phyloP scores from a whole-genome alignment of 306 rosid genomes.

The Malus sieversii region DNA sequence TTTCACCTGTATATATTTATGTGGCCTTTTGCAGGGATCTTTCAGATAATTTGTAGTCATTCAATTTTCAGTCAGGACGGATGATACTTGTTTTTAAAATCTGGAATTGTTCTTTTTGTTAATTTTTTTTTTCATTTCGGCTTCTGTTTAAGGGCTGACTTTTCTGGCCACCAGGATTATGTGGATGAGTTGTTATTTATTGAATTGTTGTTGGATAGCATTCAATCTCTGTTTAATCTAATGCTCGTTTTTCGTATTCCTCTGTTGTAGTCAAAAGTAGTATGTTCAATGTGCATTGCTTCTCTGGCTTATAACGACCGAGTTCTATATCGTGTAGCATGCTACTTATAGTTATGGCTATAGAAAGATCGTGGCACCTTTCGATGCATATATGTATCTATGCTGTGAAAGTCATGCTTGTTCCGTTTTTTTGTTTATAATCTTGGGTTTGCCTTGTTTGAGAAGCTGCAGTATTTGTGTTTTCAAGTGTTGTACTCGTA shows the following conservation, averaged over 20 bases:
- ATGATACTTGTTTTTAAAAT: conserved; percentile 29
- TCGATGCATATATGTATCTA: neutral
- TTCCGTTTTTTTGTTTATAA: no score
- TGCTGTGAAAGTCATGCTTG: neutral
- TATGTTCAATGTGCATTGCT: neutral
- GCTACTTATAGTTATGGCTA: neutral
- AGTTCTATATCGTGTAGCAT: neutral
- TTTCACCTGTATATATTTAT: conserved; percentile 58
- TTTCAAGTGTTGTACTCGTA: neutral
- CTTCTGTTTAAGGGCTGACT: conserved; percentile 40
- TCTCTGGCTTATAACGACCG: neutral
- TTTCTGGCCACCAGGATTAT: conserved; percentile 41
- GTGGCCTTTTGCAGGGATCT: conserved; percentile 50
- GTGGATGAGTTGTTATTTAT: conserved; percentile 50
- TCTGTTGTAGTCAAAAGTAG: neutral
- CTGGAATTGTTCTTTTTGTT: conserved; percentile 38
- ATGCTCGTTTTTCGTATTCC: neutral
- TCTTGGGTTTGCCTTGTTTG: neutral
- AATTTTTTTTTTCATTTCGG: conserved; percentile 33
- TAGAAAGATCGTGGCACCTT: neutral
- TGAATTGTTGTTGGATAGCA: conserved; percentile 37
- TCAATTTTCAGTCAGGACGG: conserved; percentile 35
- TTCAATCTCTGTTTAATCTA: conserved; percentile 30
- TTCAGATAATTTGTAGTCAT: conserved; percentile 45
- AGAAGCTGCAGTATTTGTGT: neutral